These are phyloP conservation scores for Postia placenta DNA, from an alignment of 768 basidiomycete species.

Conservation along the genomic window DNA sequence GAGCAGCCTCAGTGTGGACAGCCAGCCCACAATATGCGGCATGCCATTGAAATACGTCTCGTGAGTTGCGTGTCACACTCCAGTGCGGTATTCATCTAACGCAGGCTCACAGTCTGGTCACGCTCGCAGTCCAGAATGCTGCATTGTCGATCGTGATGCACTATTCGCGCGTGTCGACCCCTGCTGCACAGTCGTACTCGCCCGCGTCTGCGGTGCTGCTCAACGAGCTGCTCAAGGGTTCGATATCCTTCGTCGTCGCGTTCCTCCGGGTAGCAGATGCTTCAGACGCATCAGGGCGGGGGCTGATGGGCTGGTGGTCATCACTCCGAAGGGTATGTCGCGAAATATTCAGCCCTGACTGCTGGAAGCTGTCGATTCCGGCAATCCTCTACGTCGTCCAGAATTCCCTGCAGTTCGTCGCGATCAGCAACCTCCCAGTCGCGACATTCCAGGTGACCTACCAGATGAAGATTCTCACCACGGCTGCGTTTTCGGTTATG, in stretches of 20 bases:
- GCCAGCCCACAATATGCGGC: constrained; percentile 53
- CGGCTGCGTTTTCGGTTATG: constrained; percentile 85
- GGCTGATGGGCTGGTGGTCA: constrained; percentile 30
- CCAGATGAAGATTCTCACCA: constrained; percentile 98
- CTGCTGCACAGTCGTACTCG: constrained; percentile 77
- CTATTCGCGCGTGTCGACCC: constrained; percentile 88
- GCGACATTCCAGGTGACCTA: constrained; percentile 98
- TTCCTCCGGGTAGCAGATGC: constrained; percentile 42
- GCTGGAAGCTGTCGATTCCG: constrained; percentile 97
- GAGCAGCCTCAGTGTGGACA: constrained; percentile 11
- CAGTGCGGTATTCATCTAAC: constrained; percentile 7
- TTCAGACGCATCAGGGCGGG: constrained; percentile 12
- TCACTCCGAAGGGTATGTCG: constrained; percentile 51
- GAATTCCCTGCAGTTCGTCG: constrained; percentile 96
- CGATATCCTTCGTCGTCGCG: constrained; percentile 90
- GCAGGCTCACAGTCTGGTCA: constrained; percentile 50
- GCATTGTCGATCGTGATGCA: constrained; percentile 97
- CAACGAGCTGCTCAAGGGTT: constrained; percentile 91
- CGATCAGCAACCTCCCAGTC: constrained; percentile 89
- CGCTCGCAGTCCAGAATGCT: constrained; percentile 92
- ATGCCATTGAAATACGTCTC: constrained; percentile 78
- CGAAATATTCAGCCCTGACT: constrained; percentile 85
- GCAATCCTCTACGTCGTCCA: constrained; percentile 95
- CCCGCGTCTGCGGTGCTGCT: constrained; percentile 92
- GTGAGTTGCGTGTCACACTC: constrained; percentile 38